These are phyloP conservation scores for Fusarium marasasianum DNA, from an alignment of 2,329 filamentous ascomycete genomes.

Conservation along the genomic window DNA sequence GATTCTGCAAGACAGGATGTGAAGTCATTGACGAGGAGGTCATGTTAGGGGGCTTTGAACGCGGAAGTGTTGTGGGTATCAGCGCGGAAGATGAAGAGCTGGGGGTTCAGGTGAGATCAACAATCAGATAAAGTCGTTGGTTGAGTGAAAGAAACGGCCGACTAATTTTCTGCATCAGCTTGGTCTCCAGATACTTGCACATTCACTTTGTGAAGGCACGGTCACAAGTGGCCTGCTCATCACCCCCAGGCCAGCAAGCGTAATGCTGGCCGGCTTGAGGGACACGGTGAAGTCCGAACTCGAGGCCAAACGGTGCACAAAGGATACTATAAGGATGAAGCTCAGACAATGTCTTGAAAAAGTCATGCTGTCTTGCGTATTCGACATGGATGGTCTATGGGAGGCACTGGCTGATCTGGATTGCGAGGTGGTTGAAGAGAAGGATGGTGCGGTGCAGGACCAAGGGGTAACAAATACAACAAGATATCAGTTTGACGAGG, in stretches of 20 bases:
- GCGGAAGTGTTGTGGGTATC: conserved; percentile 63
- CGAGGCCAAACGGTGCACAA: conserved; percentile 20
- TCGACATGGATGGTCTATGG: conserved; percentile 66
- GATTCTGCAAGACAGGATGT: conserved; percentile 55
- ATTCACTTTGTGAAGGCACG: conserved; percentile 47
- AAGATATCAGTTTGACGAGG: conserved; percentile 37
- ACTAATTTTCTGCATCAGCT: conserved; percentile 47
- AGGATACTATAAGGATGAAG: conserved; percentile 30
- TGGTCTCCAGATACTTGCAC: conserved; percentile 59
- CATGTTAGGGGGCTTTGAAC: conserved; percentile 59
- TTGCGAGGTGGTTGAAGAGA: conserved; percentile 48
- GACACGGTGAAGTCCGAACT: conserved; percentile 53
- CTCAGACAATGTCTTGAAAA: conserved; percentile 56
- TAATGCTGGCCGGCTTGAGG: conserved; percentile 54
- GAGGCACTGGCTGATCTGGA: conserved; percentile 65
- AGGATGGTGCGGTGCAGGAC: conserved; percentile 12
- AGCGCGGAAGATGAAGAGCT: conserved; percentile 63
- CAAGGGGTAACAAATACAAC: background rate
- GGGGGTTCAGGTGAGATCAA: conserved; percentile 56
- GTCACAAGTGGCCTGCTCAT: conserved; percentile 53
- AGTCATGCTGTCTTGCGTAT: conserved; percentile 65
- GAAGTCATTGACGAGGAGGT: conserved; percentile 59
- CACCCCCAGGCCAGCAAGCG: conserved; percentile 56
- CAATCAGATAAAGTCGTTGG: background rate
- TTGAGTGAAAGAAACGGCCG: background rate